Evolutionary conservation across 768 basidiomycete genomes (phyloP), one percentile per base, ranked within the genome.

Genomic region (Tremella mesenterica): DNA sequence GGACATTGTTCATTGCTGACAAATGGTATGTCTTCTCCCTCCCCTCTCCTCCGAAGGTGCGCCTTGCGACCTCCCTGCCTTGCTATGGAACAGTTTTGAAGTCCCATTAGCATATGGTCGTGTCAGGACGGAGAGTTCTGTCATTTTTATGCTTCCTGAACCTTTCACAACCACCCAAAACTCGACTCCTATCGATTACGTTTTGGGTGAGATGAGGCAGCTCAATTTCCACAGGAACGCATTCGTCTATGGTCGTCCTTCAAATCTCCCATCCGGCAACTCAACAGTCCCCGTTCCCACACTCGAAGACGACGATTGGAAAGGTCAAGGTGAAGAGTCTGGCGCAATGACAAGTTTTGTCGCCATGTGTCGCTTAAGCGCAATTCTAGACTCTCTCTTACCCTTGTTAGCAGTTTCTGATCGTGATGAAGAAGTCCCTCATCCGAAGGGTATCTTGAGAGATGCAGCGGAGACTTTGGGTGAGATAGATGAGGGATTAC

Each of bases 1-100:
- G 57, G 48, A 44, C 48, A 10, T 53, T 58, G n/a, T 33, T 50
- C 27, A 54, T 58, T 7, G 50, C 52, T 14, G 57, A 58, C 29
- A 58, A 58, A 47, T 58, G 57, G 54, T 41, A 50, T 14, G 57
- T n/a, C n/a, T n/a, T n/a, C n/a, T n/a, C 18, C n/a, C n/a, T n/a
- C n/a, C n/a, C n/a, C n/a, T n/a, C n/a, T n/a, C n/a, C n/a, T n/a
- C n/a, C n/a, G n/a, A n/a, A n/a, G n/a, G n/a, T n/a, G n/a, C n/a
- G n/a, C n/a, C n/a, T n/a, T n/a, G n/a, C n/a, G n/a, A n/a, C n/a
- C n/a, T n/a, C n/a, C n/a, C n/a, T n/a, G n/a, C n/a, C n/a, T n/a
- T n/a, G n/a, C n/a, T n/a, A n/a, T n/a, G n/a, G n/a, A n/a, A n/a
- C n/a, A n/a, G n/a, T n/a, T n/a, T n/a, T n/a, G n/a, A n/a, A n/a